Evolutionary conservation across 78 protist genomes (phyloP), one percentile per base, ranked within the genome.

Genomic region (slime mould (Dictyostelium discoideum)): DNA sequence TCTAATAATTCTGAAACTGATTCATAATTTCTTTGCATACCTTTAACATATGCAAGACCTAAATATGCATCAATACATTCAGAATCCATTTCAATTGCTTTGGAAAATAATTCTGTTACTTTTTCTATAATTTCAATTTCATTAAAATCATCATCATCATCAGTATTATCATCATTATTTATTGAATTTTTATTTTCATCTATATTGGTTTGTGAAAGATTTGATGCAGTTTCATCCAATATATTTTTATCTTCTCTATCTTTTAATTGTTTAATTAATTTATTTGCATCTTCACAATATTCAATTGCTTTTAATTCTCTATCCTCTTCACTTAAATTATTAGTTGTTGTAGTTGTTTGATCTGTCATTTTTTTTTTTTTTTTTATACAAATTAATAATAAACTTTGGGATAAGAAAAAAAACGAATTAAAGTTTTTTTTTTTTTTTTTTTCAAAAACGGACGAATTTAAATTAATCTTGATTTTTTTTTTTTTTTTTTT

Each of bases 11-110:
- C 54, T 87, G 32, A 5, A 8, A 84, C 32, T 13, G 60, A 32
- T 63, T 54, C 42, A 40, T 60, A n/a, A 40, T 87, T 79, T 24
- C 46, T 42, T 50, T 14, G 22, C 9, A 87, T 22, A 60, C 85
- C 93, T 63, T 39, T 48, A 40, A 87, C 81, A 26, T 79, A 87
- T 7, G 81, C 26, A 13, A 87, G 22, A 9, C 93, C 93, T 26
- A 79, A 63, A 37, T 77, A 63, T 18, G 86, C 93, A 18, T 87
- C 93, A 10, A 87, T 3, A n/a, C 67, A 87, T 26, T 57, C 10
- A n/a, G 44, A 20, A 63, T 79, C 93, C 18, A 60, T 16, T 78
- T 60, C 46, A 6, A 87, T 18, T 22, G 93, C 86, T 60, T 60
- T 60, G 7, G 22, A 10, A 40, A 87, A 87, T 54, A 87, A 79